Percentiles rank a stretch among this genome's conserved stretches.
phyloP scores from a whole-genome alignment of 345 rosid genomes.

The Arabidopsis thaliana region TAIR10.1 NC_003076.8:5827501-5828000 shows the following conservation, averaged over 20 bases:
- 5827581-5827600: constrained; percentile 20
- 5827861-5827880: constrained; percentile 61
- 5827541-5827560: constrained; percentile 73
- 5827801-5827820: constrained; percentile 74
- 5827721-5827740: background rate
- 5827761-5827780: constrained; percentile 37
- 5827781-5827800: constrained; percentile 83
- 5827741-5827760: background rate
- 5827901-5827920: constrained; percentile 43
- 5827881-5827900: constrained; percentile 45
- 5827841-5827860: constrained; percentile 78
- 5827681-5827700: constrained; percentile 89
- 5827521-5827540: constrained; percentile 94
- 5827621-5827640: constrained; percentile 53
- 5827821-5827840: constrained; percentile 65
- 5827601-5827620: constrained; percentile 28
- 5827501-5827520: constrained; percentile 55
- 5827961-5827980: constrained; percentile 47
- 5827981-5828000: constrained; percentile 49
- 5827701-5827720: constrained; percentile 46
- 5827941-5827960: constrained; percentile 55
- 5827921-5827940: constrained; percentile 53
- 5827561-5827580: constrained; percentile 8
- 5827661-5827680: constrained; percentile 83
- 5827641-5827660: constrained; percentile 85